Evolutionary conservation across 768 basidiomycete species (phyloP), one percentile per base, ranked within the genome.

Genomic region (Exidia glandulosa): DNA sequence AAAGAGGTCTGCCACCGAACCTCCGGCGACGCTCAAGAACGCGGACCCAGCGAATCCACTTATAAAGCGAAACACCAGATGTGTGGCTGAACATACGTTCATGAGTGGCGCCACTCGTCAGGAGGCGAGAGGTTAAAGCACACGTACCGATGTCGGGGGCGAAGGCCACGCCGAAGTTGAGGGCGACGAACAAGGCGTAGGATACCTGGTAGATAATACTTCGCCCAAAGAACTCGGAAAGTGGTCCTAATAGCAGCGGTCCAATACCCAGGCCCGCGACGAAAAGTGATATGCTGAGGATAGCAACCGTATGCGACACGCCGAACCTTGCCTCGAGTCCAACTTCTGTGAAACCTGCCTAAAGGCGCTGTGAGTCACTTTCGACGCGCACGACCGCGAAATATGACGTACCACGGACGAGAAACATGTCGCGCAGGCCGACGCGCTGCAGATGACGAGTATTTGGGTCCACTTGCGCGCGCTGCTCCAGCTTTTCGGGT

Each of bases 101-200:
- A 27, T 19, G 37, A 32, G 33, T 30, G 12, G 29, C 4, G 13
- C 36, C 32, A 60, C 12, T 2, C n/a, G 37, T 48, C 14, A n/a
- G n/a, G n/a, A n/a, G n/a, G n/a, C n/a, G n/a, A n/a, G n/a, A n/a
- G 32, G 32, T n/a, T n/a, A n/a, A n/a, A n/a, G n/a, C n/a, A n/a
- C n/a, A 72, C 80, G 54, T 57, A 85, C 85, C 77, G 27, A 83
- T 77, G 64, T 88, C 76, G 3, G 82, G 83, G 1, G 87, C 79
- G 61, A 92, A 90, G 1, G 87, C 86, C 5, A 88, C 82, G 0
- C 87, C 85, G 66, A 85, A 86, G 23, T 83, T 81, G 59, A 86
- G 78, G 1, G 80, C 66, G 65, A 87, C 81, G 68, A 88, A 84
- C 4, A 81, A 63, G 1, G 73, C 63, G 62, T 85, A 90, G 0